Conservation (phyloP, 495 filamentous ascomycete species). For the Tuber calosporum region DNA sequence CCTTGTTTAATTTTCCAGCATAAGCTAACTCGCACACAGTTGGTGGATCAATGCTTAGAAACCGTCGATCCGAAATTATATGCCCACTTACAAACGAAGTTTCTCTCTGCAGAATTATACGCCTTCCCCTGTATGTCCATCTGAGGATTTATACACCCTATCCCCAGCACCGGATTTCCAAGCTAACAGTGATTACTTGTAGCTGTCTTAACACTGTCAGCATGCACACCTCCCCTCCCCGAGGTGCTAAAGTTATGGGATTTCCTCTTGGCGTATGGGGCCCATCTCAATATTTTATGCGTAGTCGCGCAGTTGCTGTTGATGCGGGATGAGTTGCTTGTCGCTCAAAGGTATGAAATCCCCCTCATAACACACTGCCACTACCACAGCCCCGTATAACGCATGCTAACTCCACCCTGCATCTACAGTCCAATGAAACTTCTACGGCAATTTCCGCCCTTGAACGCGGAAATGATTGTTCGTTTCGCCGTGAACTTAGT, state of each 20-base stretch:
- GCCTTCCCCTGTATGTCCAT: constrained; percentile 66
- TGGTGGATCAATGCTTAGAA: constrained; percentile 84
- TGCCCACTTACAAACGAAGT: constrained; percentile 70
- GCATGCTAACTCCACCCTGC: constrained; percentile 11
- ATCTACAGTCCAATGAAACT: constrained; percentile 75
- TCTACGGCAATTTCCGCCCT: constrained; percentile 76
- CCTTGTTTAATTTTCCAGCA: neutral
- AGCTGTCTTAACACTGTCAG: constrained; percentile 82
- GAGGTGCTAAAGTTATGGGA: constrained; percentile 97
- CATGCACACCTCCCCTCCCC: constrained; percentile 92
- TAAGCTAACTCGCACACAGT: constrained; percentile 23
- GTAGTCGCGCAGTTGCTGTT: constrained; percentile 94
- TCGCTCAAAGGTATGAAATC: constrained; percentile 64
- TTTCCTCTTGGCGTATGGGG: constrained; percentile 90
- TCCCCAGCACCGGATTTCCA: neutral
- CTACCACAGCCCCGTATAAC: neutral
- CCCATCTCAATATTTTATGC: constrained; percentile 89
- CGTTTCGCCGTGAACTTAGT: constrained; percentile 69
- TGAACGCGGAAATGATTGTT: constrained; percentile 76
- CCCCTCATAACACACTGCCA: constrained; percentile 4
- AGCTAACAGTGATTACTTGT: constrained; percentile 17
- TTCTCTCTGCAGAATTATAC: constrained; percentile 85
- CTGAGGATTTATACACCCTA: neutral
- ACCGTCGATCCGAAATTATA: constrained; percentile 88
- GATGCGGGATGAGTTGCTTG: constrained; percentile 74